phyloP scores from a whole-genome alignment of 345 rosid genomes.

The Draba incana region DNA sequence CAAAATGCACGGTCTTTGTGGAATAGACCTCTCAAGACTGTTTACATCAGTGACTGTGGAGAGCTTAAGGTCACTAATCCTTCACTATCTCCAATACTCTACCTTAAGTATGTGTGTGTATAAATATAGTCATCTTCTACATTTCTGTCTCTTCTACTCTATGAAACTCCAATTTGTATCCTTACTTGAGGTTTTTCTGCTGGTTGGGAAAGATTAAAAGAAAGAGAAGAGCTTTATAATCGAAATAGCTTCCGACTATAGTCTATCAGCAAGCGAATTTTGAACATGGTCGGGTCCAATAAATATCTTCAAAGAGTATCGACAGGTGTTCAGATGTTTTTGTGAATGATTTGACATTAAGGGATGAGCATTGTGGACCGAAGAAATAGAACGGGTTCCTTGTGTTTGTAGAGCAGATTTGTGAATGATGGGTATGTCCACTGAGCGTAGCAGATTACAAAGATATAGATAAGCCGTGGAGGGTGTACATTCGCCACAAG shows the following conservation, averaged over 20 bases:
- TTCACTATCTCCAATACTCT: slow-evolving; percentile 66
- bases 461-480: neutral
- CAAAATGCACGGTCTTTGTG: slow-evolving; percentile 70
- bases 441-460: neutral
- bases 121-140: slow-evolving; percentile 5
- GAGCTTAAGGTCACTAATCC: slow-evolving; percentile 80
- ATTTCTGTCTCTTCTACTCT: slow-evolving; percentile 12
- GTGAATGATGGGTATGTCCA: no score
- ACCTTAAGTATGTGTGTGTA: slow-evolving; percentile 46
- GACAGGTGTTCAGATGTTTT: no score
- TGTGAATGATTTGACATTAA: no score
- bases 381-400: no score
- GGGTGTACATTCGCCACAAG: neutral
- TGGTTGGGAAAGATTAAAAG: neutral
- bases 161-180: neutral
- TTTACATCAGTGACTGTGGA: slow-evolving; percentile 75
- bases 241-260: neutral
- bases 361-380: neutral
- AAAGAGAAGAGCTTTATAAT: neutral
- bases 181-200: neutral
- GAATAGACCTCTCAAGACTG: slow-evolving; percentile 81
- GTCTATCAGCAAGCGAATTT: no score
- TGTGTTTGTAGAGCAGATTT: no score
- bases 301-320: no score
- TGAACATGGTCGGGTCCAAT: no score